Evolutionary conservation across 345 rosid genomes (phyloP).

Genomic region (Gynandropsis gynandra): DNA sequence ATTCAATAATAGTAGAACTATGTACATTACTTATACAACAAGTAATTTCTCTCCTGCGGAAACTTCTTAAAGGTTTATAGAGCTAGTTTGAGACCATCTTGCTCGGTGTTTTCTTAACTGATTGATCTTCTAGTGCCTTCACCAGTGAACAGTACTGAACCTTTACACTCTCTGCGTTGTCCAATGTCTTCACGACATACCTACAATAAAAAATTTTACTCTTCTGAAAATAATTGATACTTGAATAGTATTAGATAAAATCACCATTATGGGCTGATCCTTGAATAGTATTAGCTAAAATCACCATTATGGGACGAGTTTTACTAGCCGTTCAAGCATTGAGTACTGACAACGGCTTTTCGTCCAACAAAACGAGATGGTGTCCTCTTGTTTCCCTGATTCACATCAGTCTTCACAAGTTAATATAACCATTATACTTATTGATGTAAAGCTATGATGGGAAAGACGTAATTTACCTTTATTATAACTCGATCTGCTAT

Average conservation of each 20-base stretch:
- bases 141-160: constrained; percentile 90
- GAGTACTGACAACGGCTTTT: constrained; percentile 86
- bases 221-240: no score
- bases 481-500: constrained; percentile 83
- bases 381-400: constrained; percentile 94
- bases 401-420: constrained; percentile 13
- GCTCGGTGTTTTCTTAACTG: constrained; percentile 40
- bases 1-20: no score
- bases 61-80: no score
- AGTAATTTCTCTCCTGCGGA: no score
- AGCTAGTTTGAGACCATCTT: constrained; percentile 65
- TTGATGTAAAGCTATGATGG: background rate
- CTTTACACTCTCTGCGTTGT: constrained; percentile 92
- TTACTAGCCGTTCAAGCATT: constrained; percentile 96
- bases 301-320: constrained; percentile 8
- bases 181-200: constrained; percentile 95
- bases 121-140: constrained; percentile 49
- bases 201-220: constrained; percentile 26
- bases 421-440: constrained; percentile 11
- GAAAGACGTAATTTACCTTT: constrained; percentile 42
- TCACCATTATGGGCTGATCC: no score
- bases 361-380: constrained; percentile 96
- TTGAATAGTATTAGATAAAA: background rate
- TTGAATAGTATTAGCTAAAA: background rate
- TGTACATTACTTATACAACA: no score